Conservation (phyloP, 345 rosid species). For the Citrus sp. region DNA sequence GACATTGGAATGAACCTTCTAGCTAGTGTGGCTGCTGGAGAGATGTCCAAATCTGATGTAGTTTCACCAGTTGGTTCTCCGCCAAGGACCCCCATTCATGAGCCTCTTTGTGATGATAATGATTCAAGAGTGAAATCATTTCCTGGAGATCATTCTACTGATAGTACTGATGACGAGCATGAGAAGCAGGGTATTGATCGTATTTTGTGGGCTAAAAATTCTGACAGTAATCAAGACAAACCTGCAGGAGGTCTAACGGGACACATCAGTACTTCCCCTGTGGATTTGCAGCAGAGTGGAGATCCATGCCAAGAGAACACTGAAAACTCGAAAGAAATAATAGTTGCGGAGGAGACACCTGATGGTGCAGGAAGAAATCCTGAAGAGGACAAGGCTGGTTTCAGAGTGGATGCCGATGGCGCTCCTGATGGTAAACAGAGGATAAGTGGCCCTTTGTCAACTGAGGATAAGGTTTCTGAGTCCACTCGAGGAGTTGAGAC, state of each 20-base stretch:
- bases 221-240: constrained; percentile 27
- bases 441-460: constrained; percentile 14
- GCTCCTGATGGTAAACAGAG: constrained; percentile 29
- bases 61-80: constrained; percentile 56
- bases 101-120: constrained; percentile 33
- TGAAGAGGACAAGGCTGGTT: constrained; percentile 26
- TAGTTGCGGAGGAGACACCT: constrained; percentile 17
- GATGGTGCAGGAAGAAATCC: constrained; percentile 26
- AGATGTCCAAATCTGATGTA: constrained; percentile 59
- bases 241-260: constrained; percentile 25
- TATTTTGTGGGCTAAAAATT: constrained; percentile 22
- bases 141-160: constrained; percentile 26
- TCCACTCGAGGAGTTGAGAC: constrained; percentile 21
- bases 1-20: constrained; percentile 94
- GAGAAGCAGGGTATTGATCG: constrained; percentile 29
- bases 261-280: constrained; percentile 26
- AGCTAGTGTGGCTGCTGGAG: constrained; percentile 94
- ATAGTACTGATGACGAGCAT: constrained; percentile 24
- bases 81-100: constrained; percentile 28
- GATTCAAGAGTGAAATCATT: constrained; percentile 30
- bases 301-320: constrained; percentile 40
- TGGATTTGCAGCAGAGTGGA: constrained; percentile 32
- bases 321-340: constrained; percentile 36
- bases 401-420: constrained; percentile 25
- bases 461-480: constrained; percentile 31